Evolutionary conservation across 345 rosid species (phyloP).

Genomic region (Eucalyptus regnans): DNA sequence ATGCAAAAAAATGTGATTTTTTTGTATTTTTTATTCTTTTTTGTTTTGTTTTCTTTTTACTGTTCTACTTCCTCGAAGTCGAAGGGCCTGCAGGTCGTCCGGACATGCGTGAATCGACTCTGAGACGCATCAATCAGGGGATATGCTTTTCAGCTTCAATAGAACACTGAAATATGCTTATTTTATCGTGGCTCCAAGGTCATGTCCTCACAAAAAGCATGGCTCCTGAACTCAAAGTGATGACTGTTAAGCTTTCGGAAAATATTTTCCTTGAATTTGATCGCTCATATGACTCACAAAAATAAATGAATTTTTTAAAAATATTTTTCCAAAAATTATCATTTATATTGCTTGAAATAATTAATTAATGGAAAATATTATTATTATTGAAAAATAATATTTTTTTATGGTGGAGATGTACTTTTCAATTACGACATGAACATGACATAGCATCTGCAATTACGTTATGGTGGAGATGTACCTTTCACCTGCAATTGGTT

Average conservation of each 20-base stretch:
- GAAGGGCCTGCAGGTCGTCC: neutral
- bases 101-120: neutral
- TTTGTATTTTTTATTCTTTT: neutral
- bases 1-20: neutral
- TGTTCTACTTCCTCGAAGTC: neutral
- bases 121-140: neutral
- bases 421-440: neutral
- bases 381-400: too few relatives aligned
- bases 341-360: too few relatives aligned
- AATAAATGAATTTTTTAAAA: too few relatives aligned
- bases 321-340: accelerated
- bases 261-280: neutral
- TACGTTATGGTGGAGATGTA: neutral
- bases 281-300: too few relatives aligned
- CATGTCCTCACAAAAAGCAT: neutral
- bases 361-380: too few relatives aligned
- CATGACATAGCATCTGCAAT: neutral
- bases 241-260: neutral
- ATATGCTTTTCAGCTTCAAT: neutral
- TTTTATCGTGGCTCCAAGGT: neutral
- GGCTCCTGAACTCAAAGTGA: neutral
- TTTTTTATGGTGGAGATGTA: too few relatives aligned
- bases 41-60: too few relatives aligned
- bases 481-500: neutral
- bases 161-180: neutral